These are phyloP conservation scores for Thraustochytrium sp. DNA, from an alignment of 352 stramenopile species.

Conservation along the genomic window DNA sequence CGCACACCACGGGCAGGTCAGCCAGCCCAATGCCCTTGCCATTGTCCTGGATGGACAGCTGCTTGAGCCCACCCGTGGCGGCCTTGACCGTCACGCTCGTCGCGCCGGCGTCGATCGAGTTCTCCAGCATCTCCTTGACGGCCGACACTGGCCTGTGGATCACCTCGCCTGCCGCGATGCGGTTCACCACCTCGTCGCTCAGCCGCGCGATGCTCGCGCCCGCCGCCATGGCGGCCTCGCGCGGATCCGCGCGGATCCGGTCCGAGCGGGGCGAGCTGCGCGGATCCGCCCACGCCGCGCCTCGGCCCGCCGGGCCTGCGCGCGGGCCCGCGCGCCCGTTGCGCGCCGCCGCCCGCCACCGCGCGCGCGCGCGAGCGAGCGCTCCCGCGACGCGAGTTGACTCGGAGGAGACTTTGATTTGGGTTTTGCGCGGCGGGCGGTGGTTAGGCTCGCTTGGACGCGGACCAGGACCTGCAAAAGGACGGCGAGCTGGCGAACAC, in stretches of 20 bases:
- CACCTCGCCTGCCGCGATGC: slow-evolving; percentile 88
- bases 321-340: too few species aligned
- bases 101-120: slow-evolving; percentile 89
- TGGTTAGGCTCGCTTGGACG: too few species aligned
- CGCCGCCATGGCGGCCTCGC: not conserved
- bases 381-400: too few species aligned
- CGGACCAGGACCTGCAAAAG: too few species aligned
- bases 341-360: too few species aligned
- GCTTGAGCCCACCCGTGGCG: slow-evolving; percentile 76
- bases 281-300: not conserved
- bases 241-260: not conserved
- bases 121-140: slow-evolving; percentile 97
- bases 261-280: too few species aligned
- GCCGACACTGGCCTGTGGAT: slow-evolving; percentile 86
- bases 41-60: slow-evolving; percentile 91
- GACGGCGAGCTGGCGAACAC: too few species aligned
- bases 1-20: slow-evolving; percentile 90
- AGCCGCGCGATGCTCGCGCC: slow-evolving; percentile 49
- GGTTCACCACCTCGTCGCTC: slow-evolving; percentile 82
- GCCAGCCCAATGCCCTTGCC: slow-evolving; percentile 76
- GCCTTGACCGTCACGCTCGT: slow-evolving; percentile 68
- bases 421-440: too few species aligned
- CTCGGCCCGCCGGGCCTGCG: too few species aligned
- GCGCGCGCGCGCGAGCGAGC: too few species aligned
- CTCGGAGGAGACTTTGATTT: too few species aligned